Percentiles rank a stretch among this genome's conserved stretches.
phyloP scores from a whole-genome alignment of 2,329 filamentous ascomycete species.

The Hymenoscyphus albidus region DNA sequence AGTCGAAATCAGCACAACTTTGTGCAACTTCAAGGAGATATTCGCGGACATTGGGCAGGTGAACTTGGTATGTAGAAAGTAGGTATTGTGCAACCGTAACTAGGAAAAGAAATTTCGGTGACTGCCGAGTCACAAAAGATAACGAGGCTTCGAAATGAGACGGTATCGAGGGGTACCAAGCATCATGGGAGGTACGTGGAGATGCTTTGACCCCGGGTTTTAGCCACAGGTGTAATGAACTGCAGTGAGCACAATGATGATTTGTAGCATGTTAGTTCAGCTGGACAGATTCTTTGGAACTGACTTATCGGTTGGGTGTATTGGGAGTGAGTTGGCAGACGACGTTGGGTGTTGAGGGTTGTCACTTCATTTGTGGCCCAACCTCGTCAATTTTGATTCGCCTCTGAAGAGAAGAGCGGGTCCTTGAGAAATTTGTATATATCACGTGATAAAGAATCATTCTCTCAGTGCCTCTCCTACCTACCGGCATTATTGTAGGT shows the following conservation, averaged over 20 bases:
- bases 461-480: not conserved
- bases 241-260: not conserved
- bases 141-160: slow-evolving; percentile 1
- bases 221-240: slow-evolving; percentile 1
- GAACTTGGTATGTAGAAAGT: not conserved
- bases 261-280: not conserved
- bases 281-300: not conserved
- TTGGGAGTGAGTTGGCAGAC: not conserved
- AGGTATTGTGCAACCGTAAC: not conserved
- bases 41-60: not conserved
- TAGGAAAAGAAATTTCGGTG: not conserved
- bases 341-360: not conserved
- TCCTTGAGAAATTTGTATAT: not conserved
- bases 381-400: not conserved
- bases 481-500: not conserved
- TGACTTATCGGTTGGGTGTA: not conserved
- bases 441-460: not conserved
- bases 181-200: slow-evolving; percentile 2
- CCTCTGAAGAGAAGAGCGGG: not conserved
- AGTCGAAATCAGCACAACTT: slow-evolving; percentile 14
- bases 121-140: not conserved
- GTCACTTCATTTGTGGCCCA: slow-evolving; percentile 2
- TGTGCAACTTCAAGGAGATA: slow-evolving; percentile 4
- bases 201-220: not conserved
- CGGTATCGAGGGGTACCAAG: not conserved